Conservation (phyloP, 352 stramenopile species). For the Blastocystis sp. region DNA sequence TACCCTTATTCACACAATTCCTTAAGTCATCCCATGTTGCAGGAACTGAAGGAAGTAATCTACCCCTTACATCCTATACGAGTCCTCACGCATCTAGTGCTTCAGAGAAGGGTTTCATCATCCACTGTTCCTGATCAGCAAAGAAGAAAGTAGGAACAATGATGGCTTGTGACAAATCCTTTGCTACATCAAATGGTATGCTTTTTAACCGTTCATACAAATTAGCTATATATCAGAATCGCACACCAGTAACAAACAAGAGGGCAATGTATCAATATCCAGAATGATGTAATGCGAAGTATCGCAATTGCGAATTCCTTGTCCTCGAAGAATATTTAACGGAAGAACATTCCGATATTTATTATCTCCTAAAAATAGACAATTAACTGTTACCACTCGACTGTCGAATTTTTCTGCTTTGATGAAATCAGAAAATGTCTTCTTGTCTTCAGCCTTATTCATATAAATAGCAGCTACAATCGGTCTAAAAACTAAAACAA, state of each 20-base stretch:
- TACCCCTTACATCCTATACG: neutral
- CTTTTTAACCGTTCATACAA: neutral
- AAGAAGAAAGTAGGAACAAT: neutral
- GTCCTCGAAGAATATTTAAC: neutral
- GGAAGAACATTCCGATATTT: neutral
- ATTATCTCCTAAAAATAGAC: neutral
- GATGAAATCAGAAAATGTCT: neutral
- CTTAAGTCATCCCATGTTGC: neutral
- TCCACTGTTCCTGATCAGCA: neutral
- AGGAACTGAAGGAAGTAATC: neutral
- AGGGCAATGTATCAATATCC: neutral
- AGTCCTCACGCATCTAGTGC: neutral
- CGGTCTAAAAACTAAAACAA: neutral
- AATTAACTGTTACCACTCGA: neutral
- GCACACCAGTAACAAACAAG: neutral
- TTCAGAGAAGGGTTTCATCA: neutral
- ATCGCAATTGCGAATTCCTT: neutral
- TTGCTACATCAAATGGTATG: neutral
- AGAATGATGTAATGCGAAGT: slow-evolving; percentile 20
- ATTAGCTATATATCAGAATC: neutral
- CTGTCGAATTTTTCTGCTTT: neutral
- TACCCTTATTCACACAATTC: neutral
- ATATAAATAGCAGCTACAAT: neutral
- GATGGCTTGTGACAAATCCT: neutral
- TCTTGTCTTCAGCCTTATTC: neutral